Conservation (phyloP, 768 basidiomycete species). For the Steccherinum ochraceum region DNA sequence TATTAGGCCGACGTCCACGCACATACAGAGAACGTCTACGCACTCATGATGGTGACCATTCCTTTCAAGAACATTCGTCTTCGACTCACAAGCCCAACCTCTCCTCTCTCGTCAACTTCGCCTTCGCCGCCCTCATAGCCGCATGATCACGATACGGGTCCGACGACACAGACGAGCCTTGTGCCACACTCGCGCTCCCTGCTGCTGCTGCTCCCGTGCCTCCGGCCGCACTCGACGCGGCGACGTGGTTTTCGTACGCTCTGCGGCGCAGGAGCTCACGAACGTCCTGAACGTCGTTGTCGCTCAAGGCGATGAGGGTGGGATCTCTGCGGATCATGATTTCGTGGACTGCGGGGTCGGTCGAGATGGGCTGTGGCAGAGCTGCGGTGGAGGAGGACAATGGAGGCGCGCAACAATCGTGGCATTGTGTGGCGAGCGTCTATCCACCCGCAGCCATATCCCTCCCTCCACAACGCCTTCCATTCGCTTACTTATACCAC, state of each 20-base stretch:
- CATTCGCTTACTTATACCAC: not conserved
- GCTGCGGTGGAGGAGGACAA: constrained; percentile 13
- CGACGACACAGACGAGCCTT: too few relatives aligned
- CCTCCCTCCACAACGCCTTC: constrained; percentile 1
- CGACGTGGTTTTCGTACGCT: constrained; percentile 10
- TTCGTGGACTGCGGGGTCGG: not conserved
- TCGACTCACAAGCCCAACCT: constrained; percentile 1
- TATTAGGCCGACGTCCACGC: too few relatives aligned
- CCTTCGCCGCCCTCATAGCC: constrained; percentile 6
- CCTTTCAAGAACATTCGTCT: too few relatives aligned
- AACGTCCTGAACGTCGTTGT: constrained; percentile 74
- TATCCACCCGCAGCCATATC: too few relatives aligned
- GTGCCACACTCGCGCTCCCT: too few relatives aligned
- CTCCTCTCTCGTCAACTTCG: constrained; percentile 3
- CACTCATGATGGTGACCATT: too few relatives aligned
- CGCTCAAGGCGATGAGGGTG: constrained; percentile 70
- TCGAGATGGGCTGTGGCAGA: constrained; percentile 7
- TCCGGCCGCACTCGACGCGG: too few relatives aligned
- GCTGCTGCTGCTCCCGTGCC: too few relatives aligned
- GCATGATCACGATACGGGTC: not conserved
- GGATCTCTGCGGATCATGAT: constrained; percentile 73
- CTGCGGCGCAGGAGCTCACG: constrained; percentile 43
- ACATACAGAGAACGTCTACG: too few relatives aligned
- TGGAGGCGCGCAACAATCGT: constrained; percentile 14
- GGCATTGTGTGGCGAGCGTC: too few relatives aligned